A percentile compares a stretch with the other conserved stretches of the same genome.
phyloP scores from a whole-genome alignment of 2,329 filamentous ascomycete genomes.

The Aspergillus sp. region DNA sequence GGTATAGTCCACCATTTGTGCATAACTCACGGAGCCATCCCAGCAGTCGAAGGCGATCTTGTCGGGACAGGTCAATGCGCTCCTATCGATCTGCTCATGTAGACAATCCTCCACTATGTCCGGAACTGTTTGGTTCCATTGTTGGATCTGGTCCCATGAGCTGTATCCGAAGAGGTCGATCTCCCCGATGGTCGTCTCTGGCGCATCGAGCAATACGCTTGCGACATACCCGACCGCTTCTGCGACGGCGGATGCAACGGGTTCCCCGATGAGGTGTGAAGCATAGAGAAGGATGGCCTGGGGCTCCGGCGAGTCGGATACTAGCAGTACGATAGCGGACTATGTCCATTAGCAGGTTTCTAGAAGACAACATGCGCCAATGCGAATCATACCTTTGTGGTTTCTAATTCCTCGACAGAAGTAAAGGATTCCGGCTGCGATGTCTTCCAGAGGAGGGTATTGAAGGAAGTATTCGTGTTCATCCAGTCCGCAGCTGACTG shows the following conservation, averaged over 20 bases:
- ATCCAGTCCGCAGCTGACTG: constrained; percentile 7
- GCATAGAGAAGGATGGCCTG: constrained; percentile 6
- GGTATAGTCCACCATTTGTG: constrained; percentile 19
- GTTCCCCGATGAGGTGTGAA: constrained; percentile 6
- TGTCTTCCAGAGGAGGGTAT: constrained; percentile 10
- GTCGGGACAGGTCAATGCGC: constrained; percentile 5
- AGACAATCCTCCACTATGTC: constrained; percentile 5
- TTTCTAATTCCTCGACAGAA: constrained; percentile 4
- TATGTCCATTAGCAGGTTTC: not conserved
- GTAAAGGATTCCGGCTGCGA: not conserved
- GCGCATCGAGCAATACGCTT: not conserved
- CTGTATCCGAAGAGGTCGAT: constrained; percentile 8
- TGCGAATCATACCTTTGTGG: constrained; percentile 5
- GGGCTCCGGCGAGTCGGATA: constrained; percentile 3
- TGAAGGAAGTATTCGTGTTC: constrained; percentile 8
- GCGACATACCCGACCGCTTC: constrained; percentile 8
- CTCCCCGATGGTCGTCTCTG: constrained; percentile 5
- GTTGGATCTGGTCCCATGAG: constrained; percentile 6
- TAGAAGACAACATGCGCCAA: not conserved
- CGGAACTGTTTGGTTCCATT: constrained; percentile 12
- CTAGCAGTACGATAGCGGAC: constrained; percentile 6
- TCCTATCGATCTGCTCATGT: constrained; percentile 6
- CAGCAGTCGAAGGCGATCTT: constrained; percentile 5
- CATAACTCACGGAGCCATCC: constrained; percentile 12
- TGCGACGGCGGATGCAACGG: constrained; percentile 7